phyloP scores from a whole-genome alignment of 2,329 filamentous ascomycete species.

The Thielaviopsis musarum region DNA sequence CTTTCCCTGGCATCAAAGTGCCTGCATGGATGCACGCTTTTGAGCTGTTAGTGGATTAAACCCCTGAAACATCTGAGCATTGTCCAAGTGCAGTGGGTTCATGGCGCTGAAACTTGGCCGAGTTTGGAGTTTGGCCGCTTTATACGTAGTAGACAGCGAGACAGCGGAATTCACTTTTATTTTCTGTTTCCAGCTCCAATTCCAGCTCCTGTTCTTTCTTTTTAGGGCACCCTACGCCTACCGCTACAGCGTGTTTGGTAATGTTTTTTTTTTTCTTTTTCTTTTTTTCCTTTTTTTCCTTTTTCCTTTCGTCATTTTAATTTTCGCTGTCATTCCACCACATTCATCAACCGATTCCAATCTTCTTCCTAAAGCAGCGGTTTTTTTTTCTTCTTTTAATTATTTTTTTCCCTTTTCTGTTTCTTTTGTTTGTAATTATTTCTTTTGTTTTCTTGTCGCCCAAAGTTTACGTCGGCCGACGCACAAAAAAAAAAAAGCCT shows the following conservation, averaged over 20 bases:
- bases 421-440: not conserved
- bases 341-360: too few species aligned
- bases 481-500: not conserved
- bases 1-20: not conserved
- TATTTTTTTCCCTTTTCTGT: not conserved
- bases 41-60: not conserved
- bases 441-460: not conserved
- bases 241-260: too few species aligned
- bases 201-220: too few species aligned
- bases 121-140: not conserved
- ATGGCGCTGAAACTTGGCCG: not conserved
- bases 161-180: not conserved
- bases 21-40: too few species aligned
- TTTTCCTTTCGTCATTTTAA: too few species aligned
- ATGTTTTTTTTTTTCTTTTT: too few species aligned
- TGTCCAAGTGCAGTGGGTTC: not conserved
- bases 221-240: too few species aligned
- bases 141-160: too few species aligned
- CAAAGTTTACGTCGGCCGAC: not conserved
- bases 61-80: not conserved
- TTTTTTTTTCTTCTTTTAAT: not conserved
- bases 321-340: too few species aligned
- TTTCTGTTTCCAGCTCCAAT: too few species aligned
- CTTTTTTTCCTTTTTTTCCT: too few species aligned
- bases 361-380: not conserved